These are phyloP conservation scores for Kodamaea restingae DNA, from an alignment of 805 yeast species.

Conservation along the genomic window DNA sequence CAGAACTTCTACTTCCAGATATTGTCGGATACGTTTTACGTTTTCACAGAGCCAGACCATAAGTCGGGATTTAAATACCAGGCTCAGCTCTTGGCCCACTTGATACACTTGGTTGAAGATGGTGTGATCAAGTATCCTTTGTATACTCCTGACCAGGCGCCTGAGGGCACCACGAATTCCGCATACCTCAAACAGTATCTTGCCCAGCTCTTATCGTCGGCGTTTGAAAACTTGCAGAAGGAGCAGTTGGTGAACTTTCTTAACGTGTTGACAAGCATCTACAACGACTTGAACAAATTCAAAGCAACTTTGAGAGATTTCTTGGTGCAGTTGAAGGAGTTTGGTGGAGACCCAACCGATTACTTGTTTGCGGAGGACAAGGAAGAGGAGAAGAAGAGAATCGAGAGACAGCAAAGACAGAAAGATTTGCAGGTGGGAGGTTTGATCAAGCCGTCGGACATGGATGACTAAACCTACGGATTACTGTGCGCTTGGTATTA, in stretches of 20 bases:
- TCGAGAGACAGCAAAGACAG: constrained; percentile 66
- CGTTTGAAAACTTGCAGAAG: constrained; percentile 87
- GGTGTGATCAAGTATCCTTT: constrained; percentile 72
- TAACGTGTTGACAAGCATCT: constrained; percentile 67
- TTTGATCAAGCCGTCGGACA: constrained; percentile 86
- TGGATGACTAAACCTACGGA: constrained; percentile 59
- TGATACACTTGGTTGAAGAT: constrained; percentile 78
- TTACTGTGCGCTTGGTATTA: not conserved
- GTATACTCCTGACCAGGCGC: constrained; percentile 75
- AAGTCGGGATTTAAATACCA: constrained; percentile 93
- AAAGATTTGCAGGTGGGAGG: constrained; percentile 89
- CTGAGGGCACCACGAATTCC: constrained; percentile 79
- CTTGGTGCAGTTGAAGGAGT: constrained; percentile 91
- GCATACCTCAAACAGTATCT: constrained; percentile 75
- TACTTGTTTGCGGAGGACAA: constrained; percentile 92
- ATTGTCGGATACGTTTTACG: constrained; percentile 86
- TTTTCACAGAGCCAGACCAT: constrained; percentile 94
- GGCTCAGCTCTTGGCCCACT: constrained; percentile 74
- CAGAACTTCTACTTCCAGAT: constrained; percentile 85
- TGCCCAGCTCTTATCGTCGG: constrained; percentile 74
- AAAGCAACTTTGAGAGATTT: constrained; percentile 88
- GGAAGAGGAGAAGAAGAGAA: constrained; percentile 70
- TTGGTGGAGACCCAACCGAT: constrained; percentile 94
- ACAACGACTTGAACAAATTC: constrained; percentile 71
- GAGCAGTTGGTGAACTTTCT: constrained; percentile 82